Conservation (phyloP, 2,329 filamentous ascomycete genomes). For the Clonostachys solani region DNA sequence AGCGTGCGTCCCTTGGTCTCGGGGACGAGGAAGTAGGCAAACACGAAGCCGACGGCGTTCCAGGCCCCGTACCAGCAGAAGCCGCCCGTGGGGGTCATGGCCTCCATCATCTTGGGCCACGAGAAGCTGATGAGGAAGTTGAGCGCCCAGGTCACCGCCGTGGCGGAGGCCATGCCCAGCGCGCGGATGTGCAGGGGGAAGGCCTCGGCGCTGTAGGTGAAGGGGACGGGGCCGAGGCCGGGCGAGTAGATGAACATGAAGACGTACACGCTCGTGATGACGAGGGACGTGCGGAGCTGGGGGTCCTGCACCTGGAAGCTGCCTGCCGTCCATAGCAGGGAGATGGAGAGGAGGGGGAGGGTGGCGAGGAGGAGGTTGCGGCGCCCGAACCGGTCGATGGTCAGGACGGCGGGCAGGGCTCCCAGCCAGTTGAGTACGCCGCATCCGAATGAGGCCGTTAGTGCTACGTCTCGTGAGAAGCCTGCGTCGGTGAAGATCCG, state of each 20-base stretch:
- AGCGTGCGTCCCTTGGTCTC: slow-evolving; percentile 57
- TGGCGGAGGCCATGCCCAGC: slow-evolving; percentile 42
- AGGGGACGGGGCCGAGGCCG: slow-evolving; percentile 49
- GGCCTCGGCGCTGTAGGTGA: slow-evolving; percentile 52
- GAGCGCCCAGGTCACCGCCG: slow-evolving; percentile 23
- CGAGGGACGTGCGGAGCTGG: neutral
- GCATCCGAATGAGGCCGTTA: slow-evolving; percentile 37
- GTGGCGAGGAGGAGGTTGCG: slow-evolving; percentile 56
- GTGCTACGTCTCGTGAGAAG: slow-evolving; percentile 27
- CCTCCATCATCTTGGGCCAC: slow-evolving; percentile 9
- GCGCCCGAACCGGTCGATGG: slow-evolving; percentile 61
- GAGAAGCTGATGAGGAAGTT: slow-evolving; percentile 18
- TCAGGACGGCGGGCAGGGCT: slow-evolving; percentile 58
- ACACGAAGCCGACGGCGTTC: slow-evolving; percentile 19
- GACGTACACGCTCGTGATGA: slow-evolving; percentile 21
- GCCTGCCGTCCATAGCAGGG: slow-evolving; percentile 30
- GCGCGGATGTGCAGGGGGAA: slow-evolving; percentile 49
- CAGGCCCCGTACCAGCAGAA: slow-evolving; percentile 26
- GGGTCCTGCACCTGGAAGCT: slow-evolving; percentile 2
- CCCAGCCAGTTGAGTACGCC: slow-evolving; percentile 58
- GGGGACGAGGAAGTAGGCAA: slow-evolving; percentile 56
- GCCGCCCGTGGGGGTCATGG: slow-evolving; percentile 19
- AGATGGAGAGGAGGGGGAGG: slow-evolving; percentile 53
- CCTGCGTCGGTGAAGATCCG: slow-evolving; percentile 39
- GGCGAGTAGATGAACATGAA: slow-evolving; percentile 31